Percentiles rank a stretch among this genome's conserved stretches.
These are phyloP conservation scores for Cafeteria roenbergensis DNA, from an alignment of 108 stramenopile genomes.

Conservation along the genomic window DNA sequence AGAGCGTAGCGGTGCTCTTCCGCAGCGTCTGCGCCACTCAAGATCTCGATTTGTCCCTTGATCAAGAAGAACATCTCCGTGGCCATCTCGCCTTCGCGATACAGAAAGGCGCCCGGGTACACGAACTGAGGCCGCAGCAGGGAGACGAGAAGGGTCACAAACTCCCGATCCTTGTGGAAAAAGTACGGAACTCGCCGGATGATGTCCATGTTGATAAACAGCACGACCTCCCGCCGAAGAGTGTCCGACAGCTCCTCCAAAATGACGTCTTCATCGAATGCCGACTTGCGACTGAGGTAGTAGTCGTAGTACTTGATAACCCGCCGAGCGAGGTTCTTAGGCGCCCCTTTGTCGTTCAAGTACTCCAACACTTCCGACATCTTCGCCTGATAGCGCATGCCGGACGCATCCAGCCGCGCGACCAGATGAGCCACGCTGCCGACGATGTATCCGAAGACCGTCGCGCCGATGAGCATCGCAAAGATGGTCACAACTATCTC, in stretches of 20 bases:
- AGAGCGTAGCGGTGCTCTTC: not conserved
- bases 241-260: slow-evolving; percentile 24
- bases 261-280: slow-evolving; percentile 31
- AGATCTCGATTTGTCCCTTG: not conserved
- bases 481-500: slow-evolving; percentile 32
- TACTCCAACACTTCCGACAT: slow-evolving; percentile 29
- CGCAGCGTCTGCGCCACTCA: not conserved
- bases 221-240: slow-evolving; percentile 26
- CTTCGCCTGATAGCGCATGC: slow-evolving; percentile 26
- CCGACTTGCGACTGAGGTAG: slow-evolving; percentile 26
- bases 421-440: slow-evolving; percentile 37
- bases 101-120: not conserved
- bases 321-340: slow-evolving; percentile 15
- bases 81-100: not conserved
- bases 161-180: not conserved
- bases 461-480: slow-evolving; percentile 42
- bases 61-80: not conserved
- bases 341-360: slow-evolving; percentile 31
- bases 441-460: slow-evolving; percentile 48
- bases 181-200: not conserved
- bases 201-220: slow-evolving; percentile 26
- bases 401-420: slow-evolving; percentile 25
- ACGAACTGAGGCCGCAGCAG: not conserved
- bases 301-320: slow-evolving; percentile 32
- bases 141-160: not conserved